Percentiles rank a stretch among this genome's conserved stretches.
phyloP scores from a whole-genome alignment of 345 rosid genomes.

The Litchi chinensis region DNA sequence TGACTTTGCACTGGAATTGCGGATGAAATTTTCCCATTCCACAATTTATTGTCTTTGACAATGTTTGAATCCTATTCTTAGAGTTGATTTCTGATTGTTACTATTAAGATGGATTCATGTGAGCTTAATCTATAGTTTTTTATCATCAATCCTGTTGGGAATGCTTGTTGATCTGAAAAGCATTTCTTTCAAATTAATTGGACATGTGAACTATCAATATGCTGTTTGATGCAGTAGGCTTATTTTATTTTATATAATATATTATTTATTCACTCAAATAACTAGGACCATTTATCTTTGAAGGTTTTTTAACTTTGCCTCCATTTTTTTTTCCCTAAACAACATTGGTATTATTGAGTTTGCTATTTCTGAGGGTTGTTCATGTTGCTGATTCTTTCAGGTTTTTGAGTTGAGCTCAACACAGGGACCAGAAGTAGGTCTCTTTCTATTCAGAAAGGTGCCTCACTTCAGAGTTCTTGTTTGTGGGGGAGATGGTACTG shows the following conservation, averaged over 20 bases:
- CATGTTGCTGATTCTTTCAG: constrained; percentile 40
- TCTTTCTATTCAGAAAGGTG: constrained; percentile 77
- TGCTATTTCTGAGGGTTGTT: constrained; percentile 16
- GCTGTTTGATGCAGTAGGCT: not conserved
- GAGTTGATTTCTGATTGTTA: not conserved
- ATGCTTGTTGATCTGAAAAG: not conserved
- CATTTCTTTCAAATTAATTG: not conserved
- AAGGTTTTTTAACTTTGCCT: not conserved
- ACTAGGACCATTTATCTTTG: not conserved
- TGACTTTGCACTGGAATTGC: not conserved
- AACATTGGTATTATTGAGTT: not conserved
- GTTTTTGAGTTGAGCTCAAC: constrained; percentile 77
- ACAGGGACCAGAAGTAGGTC: constrained; percentile 86
- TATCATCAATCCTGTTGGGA: not conserved
- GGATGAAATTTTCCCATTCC: not conserved
- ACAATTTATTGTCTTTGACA: not conserved
- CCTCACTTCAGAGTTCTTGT: constrained; percentile 91
- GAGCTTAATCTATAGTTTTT: not conserved
- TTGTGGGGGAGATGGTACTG: constrained; percentile 95
- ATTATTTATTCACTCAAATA: not conserved
- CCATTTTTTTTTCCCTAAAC: not conserved
- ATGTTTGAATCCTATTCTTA: not conserved
- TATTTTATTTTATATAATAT: too few species aligned
- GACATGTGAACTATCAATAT: not conserved
- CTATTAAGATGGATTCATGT: not conserved